Evolutionary conservation across 495 filamentous ascomycete genomes (phyloP).

Genomic region (Hypoxylon rickii): DNA sequence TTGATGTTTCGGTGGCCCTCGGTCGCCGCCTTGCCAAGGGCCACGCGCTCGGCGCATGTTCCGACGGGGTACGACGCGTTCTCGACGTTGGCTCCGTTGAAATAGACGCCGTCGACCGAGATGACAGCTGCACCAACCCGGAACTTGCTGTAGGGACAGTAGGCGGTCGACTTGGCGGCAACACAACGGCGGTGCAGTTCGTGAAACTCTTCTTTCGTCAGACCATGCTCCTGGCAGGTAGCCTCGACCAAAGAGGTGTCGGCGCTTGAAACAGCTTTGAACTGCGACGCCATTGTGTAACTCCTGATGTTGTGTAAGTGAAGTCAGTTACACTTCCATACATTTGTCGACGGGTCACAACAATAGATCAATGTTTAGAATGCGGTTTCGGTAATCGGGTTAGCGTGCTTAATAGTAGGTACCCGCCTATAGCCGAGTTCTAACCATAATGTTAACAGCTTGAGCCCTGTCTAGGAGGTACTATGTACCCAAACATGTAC

Average conservation of each 20-base stretch:
- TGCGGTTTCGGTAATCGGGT: too few species aligned
- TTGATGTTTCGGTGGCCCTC: conserved; percentile 72
- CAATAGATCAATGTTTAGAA: too few species aligned
- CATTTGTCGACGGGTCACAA: not conserved
- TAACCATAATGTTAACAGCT: too few species aligned
- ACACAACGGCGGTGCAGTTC: conserved; percentile 62
- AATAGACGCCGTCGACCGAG: conserved; percentile 61
- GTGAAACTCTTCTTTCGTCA: conserved; percentile 63
- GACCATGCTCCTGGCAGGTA: conserved; percentile 47
- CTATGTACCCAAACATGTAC: too few species aligned
- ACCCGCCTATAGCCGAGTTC: too few species aligned
- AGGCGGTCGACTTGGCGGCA: conserved; percentile 73
- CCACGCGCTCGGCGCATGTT: conserved; percentile 90
- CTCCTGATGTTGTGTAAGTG: conserved; percentile 1
- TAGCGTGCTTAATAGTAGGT: too few species aligned
- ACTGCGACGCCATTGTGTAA: too few species aligned
- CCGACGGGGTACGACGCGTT: conserved; percentile 92
- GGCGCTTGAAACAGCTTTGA: conserved; percentile 30
- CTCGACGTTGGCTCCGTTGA: conserved; percentile 87
- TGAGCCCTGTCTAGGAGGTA: too few species aligned
- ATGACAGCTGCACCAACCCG: conserved; percentile 86
- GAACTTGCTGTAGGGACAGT: conserved; percentile 95
- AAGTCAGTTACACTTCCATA: conserved; percentile 1
- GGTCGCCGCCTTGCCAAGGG: conserved; percentile 77
- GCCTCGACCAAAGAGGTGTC: conserved; percentile 31